Evolutionary conservation across 2,329 filamentous ascomycete species (phyloP), one percentile per base, ranked within the genome.

Genomic region (Botrytis galanthina): DNA sequence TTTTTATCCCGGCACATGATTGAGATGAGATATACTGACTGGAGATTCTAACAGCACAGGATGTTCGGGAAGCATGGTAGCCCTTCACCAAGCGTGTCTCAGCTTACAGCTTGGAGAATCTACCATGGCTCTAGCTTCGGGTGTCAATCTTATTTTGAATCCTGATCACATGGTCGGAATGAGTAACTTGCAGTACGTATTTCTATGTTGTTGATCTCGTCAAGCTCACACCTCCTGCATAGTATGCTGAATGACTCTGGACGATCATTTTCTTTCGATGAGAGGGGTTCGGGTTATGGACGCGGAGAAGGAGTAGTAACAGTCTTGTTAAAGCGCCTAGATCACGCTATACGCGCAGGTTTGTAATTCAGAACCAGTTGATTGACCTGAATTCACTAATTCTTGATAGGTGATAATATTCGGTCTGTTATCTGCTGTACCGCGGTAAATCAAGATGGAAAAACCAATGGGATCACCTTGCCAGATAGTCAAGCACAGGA

Each of bases 251-350:
- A 37, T 37, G 35, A 29, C 9, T 76, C 75, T 79, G 83, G 85
- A 0, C 79, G 82, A n/a, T 87, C 85, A 74, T 86, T 86, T 73
- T 81, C 83, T 3, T 91, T 89, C 76, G 89, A 91, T 75, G 78
- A 83, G 26, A 83, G 85, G 3, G 90, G 88, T 37, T 86, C 89
- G 74, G 90, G 90, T 0, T 92, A 92, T 77, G 88, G 86, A 0
- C 84, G 89, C 48, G 90, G 89, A 1, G 90, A 92, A 77, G 90
- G 89, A 0, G 83, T 88, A 35, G 88, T 84, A 0, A 84, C 87
- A n/a, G 80, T 92, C 1, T 77, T 91, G 7, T 78, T 92, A 62
- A 92, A 92, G 80, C 84, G 84, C 1, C 81, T 91, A 0, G 81
- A 83, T 10, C 86, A 89, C 78, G 90, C 90, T 1, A 75, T 91